A percentile compares a stretch with the other conserved stretches of the same genome.
Evolutionary conservation across 352 stramenopile genomes (phyloP).

Genomic region (Phytophthora niederhauseri): DNA sequence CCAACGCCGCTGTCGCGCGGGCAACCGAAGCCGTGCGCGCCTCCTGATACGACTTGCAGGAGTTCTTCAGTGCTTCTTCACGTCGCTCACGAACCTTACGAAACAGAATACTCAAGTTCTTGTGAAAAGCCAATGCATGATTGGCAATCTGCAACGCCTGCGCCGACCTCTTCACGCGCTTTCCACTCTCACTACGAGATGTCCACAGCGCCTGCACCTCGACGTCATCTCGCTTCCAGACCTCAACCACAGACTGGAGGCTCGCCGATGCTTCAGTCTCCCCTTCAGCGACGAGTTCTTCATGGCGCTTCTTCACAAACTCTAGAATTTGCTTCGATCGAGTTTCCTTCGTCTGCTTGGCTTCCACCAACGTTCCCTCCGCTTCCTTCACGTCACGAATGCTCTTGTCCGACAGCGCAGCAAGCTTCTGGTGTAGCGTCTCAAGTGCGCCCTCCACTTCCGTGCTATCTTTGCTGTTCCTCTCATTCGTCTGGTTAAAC

Average conservation of each 20-base stretch:
- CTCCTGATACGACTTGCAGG: slow-evolving; percentile 35
- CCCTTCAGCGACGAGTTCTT: slow-evolving; percentile 34
- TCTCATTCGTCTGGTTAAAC: slow-evolving; percentile 24
- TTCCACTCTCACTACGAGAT: slow-evolving; percentile 34
- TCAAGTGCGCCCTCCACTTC: slow-evolving; percentile 33
- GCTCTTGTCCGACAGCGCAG: slow-evolving; percentile 19
- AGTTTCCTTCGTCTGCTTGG: slow-evolving; percentile 37
- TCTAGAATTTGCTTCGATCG: slow-evolving; percentile 39
- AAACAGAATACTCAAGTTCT: slow-evolving; percentile 41
- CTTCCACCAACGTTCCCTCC: slow-evolving; percentile 30
- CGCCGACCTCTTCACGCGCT: slow-evolving; percentile 22
- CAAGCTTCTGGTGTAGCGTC: slow-evolving; percentile 32
- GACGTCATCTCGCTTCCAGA: slow-evolving; percentile 42
- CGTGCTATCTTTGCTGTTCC: slow-evolving; percentile 22
- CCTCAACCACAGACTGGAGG: slow-evolving; percentile 38
- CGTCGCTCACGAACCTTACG: slow-evolving; percentile 37
- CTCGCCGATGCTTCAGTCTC: slow-evolving; percentile 43
- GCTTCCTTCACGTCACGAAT: slow-evolving; percentile 29
- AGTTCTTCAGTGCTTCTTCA: slow-evolving; percentile 34
- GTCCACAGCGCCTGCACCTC: slow-evolving; percentile 41
- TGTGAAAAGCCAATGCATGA: slow-evolving; percentile 38
- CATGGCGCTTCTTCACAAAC: slow-evolving; percentile 36
- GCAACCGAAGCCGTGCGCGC: slow-evolving; percentile 28
- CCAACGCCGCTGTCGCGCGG: slow-evolving; percentile 41
- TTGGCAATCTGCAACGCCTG: slow-evolving; percentile 27